These are phyloP conservation scores for Amanita jacksonii DNA, from an alignment of 768 basidiomycete species.

Conservation along the genomic window DNA sequence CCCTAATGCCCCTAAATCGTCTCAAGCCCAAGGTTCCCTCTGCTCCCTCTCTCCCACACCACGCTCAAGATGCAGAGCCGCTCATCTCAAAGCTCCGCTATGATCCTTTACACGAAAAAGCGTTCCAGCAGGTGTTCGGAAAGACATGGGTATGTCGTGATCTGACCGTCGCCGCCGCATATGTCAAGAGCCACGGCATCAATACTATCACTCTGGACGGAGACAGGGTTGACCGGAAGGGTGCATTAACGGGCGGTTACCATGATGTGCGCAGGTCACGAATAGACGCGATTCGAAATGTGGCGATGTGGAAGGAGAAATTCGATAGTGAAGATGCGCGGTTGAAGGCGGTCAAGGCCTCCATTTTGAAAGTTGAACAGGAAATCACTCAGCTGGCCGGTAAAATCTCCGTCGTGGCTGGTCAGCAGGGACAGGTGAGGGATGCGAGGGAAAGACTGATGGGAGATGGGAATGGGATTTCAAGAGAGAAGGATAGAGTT, in stretches of 20 bases:
- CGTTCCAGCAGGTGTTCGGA: constrained; percentile 95
- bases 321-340: constrained; percentile 55
- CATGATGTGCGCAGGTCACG: constrained; percentile 87
- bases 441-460: constrained; percentile 58
- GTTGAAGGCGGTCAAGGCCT: constrained; percentile 64
- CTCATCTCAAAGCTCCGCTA: constrained; percentile 78
- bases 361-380: constrained; percentile 69
- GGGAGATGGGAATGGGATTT: constrained; percentile 49
- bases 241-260: constrained; percentile 92
- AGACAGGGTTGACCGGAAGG: constrained; percentile 95
- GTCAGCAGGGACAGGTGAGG: constrained; percentile 61
- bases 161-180: constrained; percentile 85
- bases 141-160: constrained; percentile 95
- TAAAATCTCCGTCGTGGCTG: constrained; percentile 56
- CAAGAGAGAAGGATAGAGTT: constrained; percentile 63
- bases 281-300: constrained; percentile 75
- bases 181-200: constrained; percentile 88
- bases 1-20: constrained; percentile 97
- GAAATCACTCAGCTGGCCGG: constrained; percentile 74
- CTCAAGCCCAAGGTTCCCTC: constrained; percentile 55
- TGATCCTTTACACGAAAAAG: constrained; percentile 60
- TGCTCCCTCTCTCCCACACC: constrained; percentile 40
- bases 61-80: constrained; percentile 72
- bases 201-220: constrained; percentile 98
- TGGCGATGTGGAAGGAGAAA: constrained; percentile 67